Conservation (phyloP, 108 stramenopile species). For the Bacterosira constricta region DNA sequence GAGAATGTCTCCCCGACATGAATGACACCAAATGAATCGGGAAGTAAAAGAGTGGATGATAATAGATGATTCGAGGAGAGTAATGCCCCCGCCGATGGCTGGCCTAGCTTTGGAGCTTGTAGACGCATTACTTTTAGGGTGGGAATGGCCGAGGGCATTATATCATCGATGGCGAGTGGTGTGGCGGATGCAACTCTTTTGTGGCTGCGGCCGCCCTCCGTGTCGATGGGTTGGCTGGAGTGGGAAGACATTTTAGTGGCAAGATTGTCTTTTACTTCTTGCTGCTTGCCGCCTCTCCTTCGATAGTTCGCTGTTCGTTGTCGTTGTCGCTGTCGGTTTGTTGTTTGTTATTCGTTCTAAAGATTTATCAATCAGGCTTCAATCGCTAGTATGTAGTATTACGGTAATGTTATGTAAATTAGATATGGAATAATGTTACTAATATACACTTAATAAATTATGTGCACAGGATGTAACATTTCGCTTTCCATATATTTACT, state of each 20-base stretch:
- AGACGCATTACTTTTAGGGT: conserved; percentile 88
- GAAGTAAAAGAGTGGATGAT: conserved; percentile 64
- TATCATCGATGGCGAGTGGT: conserved; percentile 16
- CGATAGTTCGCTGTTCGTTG: too few species aligned
- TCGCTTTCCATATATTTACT: too few species aligned
- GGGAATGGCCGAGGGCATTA: conserved; percentile 62
- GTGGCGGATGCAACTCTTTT: conserved; percentile 14
- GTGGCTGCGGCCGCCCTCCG: conserved; percentile 7
- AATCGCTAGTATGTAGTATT: too few species aligned
- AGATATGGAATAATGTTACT: too few species aligned
- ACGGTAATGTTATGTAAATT: too few species aligned
- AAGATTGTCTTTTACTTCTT: too few species aligned
- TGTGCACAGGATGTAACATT: too few species aligned
- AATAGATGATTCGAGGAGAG: conserved; percentile 42
- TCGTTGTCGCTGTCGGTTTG: too few species aligned
- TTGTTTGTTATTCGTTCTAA: too few species aligned
- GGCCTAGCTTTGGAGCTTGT: conserved; percentile 74
- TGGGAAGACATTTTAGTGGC: background rate
- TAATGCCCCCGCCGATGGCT: conserved; percentile 21
- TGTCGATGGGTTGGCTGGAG: background rate
- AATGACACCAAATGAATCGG: conserved; percentile 82
- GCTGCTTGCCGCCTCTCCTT: too few species aligned
- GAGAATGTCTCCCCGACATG: conserved; percentile 85
- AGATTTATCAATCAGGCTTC: too few species aligned
- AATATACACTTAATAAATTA: too few species aligned